Base-by-base conservation (phyloP, 441 rosid genomes). In the Brassica hybrid region DNA sequence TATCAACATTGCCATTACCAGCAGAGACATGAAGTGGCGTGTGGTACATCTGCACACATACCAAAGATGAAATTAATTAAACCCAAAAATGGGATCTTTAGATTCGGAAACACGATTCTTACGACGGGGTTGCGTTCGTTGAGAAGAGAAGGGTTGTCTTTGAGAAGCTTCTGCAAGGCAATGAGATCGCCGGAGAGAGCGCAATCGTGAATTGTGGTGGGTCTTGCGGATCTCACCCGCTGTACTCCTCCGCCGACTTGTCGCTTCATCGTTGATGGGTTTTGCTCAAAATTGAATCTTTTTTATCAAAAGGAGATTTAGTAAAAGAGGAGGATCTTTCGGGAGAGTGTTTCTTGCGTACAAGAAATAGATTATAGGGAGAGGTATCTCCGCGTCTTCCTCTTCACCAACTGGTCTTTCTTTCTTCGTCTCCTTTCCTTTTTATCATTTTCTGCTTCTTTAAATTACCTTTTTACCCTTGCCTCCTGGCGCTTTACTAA, bases 1-100 rank as follows among this genome's bases (percentile, higher is more conserved):
- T 85, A 75, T 91, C 92, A 48, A 80, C 90, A 73, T 82, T 90
- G 71, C 93, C 86, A 76, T 93, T 74, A 71, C 97, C 98, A 57
- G 97, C 89, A 68, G 97, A 84, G 30, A 93, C 89, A 84, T 90
- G 99, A 61, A 93, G 88, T 2, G 99, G 99, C 48, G 98, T 95
- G 80, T 95, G 97, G 48, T 91, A 88, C 94, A 91, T 95, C 99
- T 95, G 83, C 84, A 45, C 6, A 17, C 18, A 56, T 4, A 17
- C n/a, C 58, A 66, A 77, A 13, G 8, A 41, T 4, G 17, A 50
- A 5, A 50, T 14, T 13, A 13, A 13, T 12, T 48, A 48, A 48
- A 50, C 18, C 17, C 56, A 13, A 12, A 45, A 43, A 45, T 13
- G 7, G 54, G 16, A 45, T 45, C 52, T 13, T 45, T 12, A 45